phyloP scores from a whole-genome alignment of 768 basidiomycete species.

The Melanogaster broomeanus region DNA sequence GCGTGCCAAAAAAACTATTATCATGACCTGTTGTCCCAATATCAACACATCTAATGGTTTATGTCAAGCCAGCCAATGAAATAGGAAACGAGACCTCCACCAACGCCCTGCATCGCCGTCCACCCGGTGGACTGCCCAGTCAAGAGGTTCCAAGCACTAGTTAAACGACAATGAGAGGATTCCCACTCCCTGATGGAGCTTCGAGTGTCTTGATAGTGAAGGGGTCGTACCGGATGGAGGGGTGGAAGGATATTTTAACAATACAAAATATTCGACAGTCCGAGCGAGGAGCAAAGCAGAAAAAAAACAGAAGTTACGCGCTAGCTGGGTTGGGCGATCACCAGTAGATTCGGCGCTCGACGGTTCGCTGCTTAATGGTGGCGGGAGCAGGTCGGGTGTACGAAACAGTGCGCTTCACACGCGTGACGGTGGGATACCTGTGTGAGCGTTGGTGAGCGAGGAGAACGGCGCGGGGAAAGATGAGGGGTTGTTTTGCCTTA shows the following conservation, averaged over 20 bases:
- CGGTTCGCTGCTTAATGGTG: slow-evolving; percentile 48
- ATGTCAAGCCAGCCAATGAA: slow-evolving; percentile 7
- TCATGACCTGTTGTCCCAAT: slow-evolving; percentile 10
- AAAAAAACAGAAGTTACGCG: not conserved
- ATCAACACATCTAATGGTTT: slow-evolving; percentile 18
- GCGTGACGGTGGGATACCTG: slow-evolving; percentile 80
- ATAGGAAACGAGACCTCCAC: slow-evolving; percentile 8
- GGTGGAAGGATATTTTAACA: slow-evolving; percentile 27
- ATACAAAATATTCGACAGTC: slow-evolving; percentile 33
- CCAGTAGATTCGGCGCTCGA: slow-evolving; percentile 80
- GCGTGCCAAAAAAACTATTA: slow-evolving; percentile 8
- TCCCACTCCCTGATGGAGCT: slow-evolving; percentile 52
- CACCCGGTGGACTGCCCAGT: slow-evolving; percentile 13
- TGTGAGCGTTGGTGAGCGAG: slow-evolving; percentile 5
- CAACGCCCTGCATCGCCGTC: slow-evolving; percentile 21
- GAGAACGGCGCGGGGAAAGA: not conserved
- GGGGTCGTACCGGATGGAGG: not conserved
- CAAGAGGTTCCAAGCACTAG: slow-evolving; percentile 5
- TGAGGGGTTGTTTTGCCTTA: slow-evolving; percentile 28
- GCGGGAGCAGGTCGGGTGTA: slow-evolving; percentile 50
- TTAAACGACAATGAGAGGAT: slow-evolving; percentile 17
- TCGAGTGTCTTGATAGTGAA: slow-evolving; percentile 44
- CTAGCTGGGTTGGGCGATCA: slow-evolving; percentile 33
- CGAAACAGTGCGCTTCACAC: slow-evolving; percentile 72
- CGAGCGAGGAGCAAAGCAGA: slow-evolving; percentile 9